A percentile compares a stretch with the other conserved stretches of the same genome.
Conservation (phyloP, 108 stramenopile genomes). For the Mediolabrus comicus region DNA sequence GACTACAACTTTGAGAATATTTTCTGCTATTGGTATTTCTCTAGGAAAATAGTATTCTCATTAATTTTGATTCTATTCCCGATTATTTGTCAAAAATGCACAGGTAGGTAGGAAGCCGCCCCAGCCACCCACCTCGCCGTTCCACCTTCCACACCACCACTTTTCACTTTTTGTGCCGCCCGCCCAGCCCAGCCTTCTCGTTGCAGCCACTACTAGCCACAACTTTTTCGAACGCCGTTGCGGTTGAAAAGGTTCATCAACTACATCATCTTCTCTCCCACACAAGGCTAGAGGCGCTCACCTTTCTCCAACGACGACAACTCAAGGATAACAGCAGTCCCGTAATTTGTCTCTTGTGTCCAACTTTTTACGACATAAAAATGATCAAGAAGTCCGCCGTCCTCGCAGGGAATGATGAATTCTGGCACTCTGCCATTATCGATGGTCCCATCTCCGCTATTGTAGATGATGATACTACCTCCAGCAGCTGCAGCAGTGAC, state of each 20-base stretch:
- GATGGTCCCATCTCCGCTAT: background rate
- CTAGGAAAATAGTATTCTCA: too few species aligned
- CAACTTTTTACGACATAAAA: background rate
- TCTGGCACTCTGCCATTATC: slow-evolving; percentile 9
- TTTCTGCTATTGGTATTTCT: too few species aligned
- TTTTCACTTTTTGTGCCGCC: too few species aligned
- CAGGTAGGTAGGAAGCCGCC: too few species aligned
- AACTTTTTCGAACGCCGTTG: background rate
- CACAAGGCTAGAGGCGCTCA: background rate
- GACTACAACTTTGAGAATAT: too few species aligned
- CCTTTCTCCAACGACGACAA: background rate
- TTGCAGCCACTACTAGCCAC: background rate
- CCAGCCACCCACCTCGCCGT: background rate
- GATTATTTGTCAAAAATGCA: too few species aligned
- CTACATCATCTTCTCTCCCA: background rate
- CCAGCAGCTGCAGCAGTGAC: background rate
- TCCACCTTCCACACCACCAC: background rate
- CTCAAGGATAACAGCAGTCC: background rate
- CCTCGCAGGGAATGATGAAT: slow-evolving; percentile 10
- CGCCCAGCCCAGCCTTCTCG: background rate
- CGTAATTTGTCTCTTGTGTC: too few species aligned
- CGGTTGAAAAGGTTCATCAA: background rate
- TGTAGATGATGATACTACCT: background rate
- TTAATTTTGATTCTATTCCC: too few species aligned
- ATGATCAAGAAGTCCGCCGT: background rate